Percentiles rank a stretch among this genome's conserved stretches.
Evolutionary conservation across 2,329 filamentous ascomycete species (phyloP).

Genomic region (Sporothrix variecibatus): DNA sequence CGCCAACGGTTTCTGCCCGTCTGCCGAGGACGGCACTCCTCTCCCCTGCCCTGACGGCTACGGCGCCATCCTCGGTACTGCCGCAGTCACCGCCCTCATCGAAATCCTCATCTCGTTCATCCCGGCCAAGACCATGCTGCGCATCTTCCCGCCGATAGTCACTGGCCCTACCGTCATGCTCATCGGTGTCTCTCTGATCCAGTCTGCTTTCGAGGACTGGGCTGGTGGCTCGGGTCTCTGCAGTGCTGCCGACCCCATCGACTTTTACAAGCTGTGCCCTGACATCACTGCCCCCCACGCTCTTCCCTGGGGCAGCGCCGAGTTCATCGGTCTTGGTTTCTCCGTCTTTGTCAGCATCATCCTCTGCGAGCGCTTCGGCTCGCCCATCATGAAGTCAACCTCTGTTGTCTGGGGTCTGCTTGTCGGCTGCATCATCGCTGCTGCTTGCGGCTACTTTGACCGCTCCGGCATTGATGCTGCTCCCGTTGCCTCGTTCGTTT

Average conservation of each 20-base stretch:
- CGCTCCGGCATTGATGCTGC: conserved; percentile 69
- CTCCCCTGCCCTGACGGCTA: conserved; percentile 77
- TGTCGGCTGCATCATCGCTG: conserved; percentile 76
- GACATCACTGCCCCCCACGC: conserved; percentile 68
- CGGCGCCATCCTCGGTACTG: conserved; percentile 72
- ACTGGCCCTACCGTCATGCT: conserved; percentile 54
- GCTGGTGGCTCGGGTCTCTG: conserved; percentile 70
- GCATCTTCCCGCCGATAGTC: conserved; percentile 73
- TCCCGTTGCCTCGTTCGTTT: conserved; percentile 73
- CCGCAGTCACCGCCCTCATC: conserved; percentile 64
- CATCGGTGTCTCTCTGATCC: conserved; percentile 73
- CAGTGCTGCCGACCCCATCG: conserved; percentile 49
- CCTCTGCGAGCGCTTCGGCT: conserved; percentile 76
- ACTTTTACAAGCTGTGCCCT: conserved; percentile 66
- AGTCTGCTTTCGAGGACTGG: conserved; percentile 75
- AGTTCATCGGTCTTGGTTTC: conserved; percentile 79
- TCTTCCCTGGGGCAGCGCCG: conserved; percentile 74
- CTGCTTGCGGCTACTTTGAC: conserved; percentile 76
- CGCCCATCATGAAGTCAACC: conserved; percentile 81
- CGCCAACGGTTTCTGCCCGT: conserved; percentile 66
- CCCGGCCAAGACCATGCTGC: conserved; percentile 66
- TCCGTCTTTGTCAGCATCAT: conserved; percentile 79
- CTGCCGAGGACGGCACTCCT: conserved; percentile 60
- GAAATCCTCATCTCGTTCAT: conserved; percentile 76
- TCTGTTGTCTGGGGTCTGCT: conserved; percentile 75